Evolutionary conservation across 2,329 filamentous ascomycete genomes (phyloP), one percentile per base, ranked within the genome.

Genomic region (Penicillium sp.): DNA sequence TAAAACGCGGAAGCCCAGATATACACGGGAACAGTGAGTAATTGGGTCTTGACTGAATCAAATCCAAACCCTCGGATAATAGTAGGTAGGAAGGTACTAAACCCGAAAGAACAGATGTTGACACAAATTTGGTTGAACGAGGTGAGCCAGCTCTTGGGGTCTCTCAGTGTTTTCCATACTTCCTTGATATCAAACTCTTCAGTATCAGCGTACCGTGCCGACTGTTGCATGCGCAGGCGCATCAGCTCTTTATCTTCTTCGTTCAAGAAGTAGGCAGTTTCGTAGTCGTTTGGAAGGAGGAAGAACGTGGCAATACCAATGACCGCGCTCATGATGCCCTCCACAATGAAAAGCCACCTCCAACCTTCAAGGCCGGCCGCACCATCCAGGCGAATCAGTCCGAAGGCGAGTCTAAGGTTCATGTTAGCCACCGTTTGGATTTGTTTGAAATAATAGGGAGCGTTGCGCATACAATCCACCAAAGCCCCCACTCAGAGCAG

Each of bases 41-140:
- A 25, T 38, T 61, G 57, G 1, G 60, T 73, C 51, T 77, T 66
- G 33, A 81, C 68, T 17, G 70, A 72, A 39, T 68, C 68, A 65
- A 78, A 81, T 2, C 78, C 79, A 68, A 82, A 76, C 19, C 70
- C 71, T 48, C 73, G 71, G 54, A 83, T 75, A 62, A 83, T 82
- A 8, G 76, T 77, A 4, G 81, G 81, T 2, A 82, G 69, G 62
- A 83, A 82, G 19, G 79, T 82, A 57, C 73, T 77, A 65, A 82
- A 82, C 10, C 79, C 80, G 63, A 80, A 82, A 1, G 78, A 72
- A 53, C 77, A 69, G 15, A 77, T 75, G 54, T 79, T 75, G 50
- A 77, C 73, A 42, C 75, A 78, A 56, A 81, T 79, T 42, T 79
- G 76, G 44, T 77, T 78, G 29, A 68, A 59, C 6, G 73, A 77